Evolutionary conservation across 495 filamentous ascomycete genomes (phyloP).

Genomic region (Aspergillus cavernicola): DNA sequence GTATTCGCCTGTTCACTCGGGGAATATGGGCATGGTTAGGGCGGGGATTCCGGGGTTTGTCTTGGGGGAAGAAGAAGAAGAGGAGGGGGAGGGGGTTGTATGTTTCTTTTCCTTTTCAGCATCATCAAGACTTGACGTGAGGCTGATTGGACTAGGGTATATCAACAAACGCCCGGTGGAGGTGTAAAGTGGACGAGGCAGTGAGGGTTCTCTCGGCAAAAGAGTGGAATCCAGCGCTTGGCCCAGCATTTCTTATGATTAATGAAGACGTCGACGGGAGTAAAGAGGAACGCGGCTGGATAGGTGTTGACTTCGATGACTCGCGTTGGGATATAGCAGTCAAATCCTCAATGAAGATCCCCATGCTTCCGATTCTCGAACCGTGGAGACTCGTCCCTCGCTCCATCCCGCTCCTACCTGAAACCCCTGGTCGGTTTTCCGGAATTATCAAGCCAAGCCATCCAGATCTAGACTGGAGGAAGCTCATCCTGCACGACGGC

Average conservation of each 20-base stretch:
- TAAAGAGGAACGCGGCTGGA: constrained; percentile 12
- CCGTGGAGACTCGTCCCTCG: constrained; percentile 20
- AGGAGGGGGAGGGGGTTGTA: not conserved
- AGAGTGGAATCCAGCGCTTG: constrained; percentile 25
- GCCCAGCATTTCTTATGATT: constrained; percentile 24
- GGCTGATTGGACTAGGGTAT: not conserved
- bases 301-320: constrained; percentile 18
- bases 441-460: constrained; percentile 6
- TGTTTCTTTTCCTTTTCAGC: not conserved
- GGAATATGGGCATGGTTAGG: constrained; percentile 21
- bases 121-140: no score
- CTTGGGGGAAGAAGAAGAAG: constrained; percentile 2
- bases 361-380: constrained; percentile 25
- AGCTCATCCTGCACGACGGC: not conserved
- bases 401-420: constrained; percentile 19
- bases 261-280: constrained; percentile 19
- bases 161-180: constrained; percentile 18
- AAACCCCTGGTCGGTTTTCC: constrained; percentile 12
- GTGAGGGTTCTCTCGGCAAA: constrained; percentile 12
- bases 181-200: constrained; percentile 15
- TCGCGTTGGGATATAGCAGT: constrained; percentile 16
- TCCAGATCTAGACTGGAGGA: not conserved
- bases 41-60: constrained; percentile 23
- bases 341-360: constrained; percentile 10
- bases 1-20: constrained; percentile 16